Evolutionary conservation across 176 grass and related monocot genomes (phyloP).

Genomic region (bread wheat (Triticum aestivum)): IWGSC_CS_RefSeq_v2.1 NC_057804.1:611895983-611896482

Average conservation of each 20-base stretch:
- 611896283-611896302: conserved; percentile 95
- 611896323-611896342: conserved; percentile 82
- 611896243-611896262: conserved; percentile 50
- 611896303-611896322: conserved; percentile 86
- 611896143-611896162: neutral
- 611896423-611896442: neutral
- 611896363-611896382: conserved; percentile 57
- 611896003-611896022: conserved; percentile 21
- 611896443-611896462: conserved; percentile 8
- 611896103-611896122: neutral
- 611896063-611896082: conserved; percentile 4
- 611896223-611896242: conserved; percentile 23
- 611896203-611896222: neutral
- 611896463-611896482: neutral
- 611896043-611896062: neutral
- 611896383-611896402: conserved; percentile 64
- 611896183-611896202: neutral
- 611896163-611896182: neutral
- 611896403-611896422: conserved; percentile 21
- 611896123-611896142: neutral
- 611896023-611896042: conserved; percentile 6
- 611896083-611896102: neutral
- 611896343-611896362: conserved; percentile 86
- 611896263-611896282: conserved; percentile 82
- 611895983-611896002: conserved; percentile 1